Evolutionary conservation across 2,329 filamentous ascomycete genomes (phyloP).

Genomic region (Aciculosporium take): DNA sequence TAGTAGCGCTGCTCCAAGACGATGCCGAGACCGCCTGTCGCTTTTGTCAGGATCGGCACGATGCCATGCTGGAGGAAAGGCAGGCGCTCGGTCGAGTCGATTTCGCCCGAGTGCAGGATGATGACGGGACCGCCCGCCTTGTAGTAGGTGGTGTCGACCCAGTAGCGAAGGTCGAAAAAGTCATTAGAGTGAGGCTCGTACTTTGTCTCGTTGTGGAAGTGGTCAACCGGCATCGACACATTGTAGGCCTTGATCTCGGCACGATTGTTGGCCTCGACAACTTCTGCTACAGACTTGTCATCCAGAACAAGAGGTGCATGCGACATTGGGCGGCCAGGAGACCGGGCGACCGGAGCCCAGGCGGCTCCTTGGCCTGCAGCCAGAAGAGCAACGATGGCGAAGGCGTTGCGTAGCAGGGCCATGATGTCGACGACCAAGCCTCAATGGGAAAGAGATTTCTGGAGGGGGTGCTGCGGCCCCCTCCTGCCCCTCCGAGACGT

Average conservation of each 20-base stretch:
- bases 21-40: constrained; percentile 61
- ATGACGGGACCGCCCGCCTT: constrained; percentile 67
- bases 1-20: constrained; percentile 84
- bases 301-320: background rate
- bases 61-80: constrained; percentile 67
- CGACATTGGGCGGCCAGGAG: background rate
- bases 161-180: constrained; percentile 61
- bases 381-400: background rate
- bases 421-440: background rate
- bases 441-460: no score
- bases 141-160: constrained; percentile 69
- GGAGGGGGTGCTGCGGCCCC: background rate
- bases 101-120: constrained; percentile 61
- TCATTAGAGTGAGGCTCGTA: constrained; percentile 65
- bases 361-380: background rate
- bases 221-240: constrained; percentile 48
- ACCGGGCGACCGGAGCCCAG: background rate
- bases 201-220: constrained; percentile 65
- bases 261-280: no score
- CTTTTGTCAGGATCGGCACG: constrained; percentile 52
- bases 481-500: background rate
- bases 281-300: no score
- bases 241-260: constrained; percentile 16
- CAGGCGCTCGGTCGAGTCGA: constrained; percentile 45
- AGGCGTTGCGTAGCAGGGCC: background rate